Conservation (phyloP, 176 grass and related monocot genomes). For the Oryza coarctata region DNA sequence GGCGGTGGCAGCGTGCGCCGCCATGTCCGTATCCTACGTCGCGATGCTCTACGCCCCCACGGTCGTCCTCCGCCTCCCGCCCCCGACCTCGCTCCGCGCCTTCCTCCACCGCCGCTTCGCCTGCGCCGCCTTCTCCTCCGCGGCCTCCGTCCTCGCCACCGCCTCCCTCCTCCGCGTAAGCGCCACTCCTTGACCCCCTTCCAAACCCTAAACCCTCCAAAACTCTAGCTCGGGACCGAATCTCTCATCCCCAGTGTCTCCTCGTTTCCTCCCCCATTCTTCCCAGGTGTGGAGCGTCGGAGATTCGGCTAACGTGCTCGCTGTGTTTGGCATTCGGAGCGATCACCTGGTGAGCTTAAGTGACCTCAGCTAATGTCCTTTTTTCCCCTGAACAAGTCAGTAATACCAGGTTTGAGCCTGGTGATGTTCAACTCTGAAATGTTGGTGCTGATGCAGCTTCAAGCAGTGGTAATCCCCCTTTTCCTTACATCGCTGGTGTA, state of each 20-base stretch:
- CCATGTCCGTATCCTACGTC: constrained; percentile 68
- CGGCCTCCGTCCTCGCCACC: constrained; percentile 41
- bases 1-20: constrained; percentile 49
- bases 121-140: constrained; percentile 60
- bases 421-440: constrained; percentile 40
- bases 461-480: constrained; percentile 65
- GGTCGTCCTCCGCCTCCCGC: constrained; percentile 51
- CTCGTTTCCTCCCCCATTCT: not conserved
- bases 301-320: constrained; percentile 39
- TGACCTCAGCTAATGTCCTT: not conserved
- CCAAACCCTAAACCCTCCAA: not conserved
- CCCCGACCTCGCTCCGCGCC: constrained; percentile 44
- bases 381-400: not conserved
- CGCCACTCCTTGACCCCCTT: not conserved
- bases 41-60: constrained; percentile 65
- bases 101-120: constrained; percentile 64
- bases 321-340: constrained; percentile 61
- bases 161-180: constrained; percentile 57
- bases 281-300: constrained; percentile 33
- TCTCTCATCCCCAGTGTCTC: not conserved
- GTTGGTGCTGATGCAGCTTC: constrained; percentile 47
- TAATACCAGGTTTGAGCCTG: not conserved
- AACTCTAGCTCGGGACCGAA: not conserved
- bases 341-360: constrained; percentile 54
- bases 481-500: constrained; percentile 79